Conservation (phyloP, 2,329 filamentous ascomycete genomes). For the Verticillium klebahnii region DNA sequence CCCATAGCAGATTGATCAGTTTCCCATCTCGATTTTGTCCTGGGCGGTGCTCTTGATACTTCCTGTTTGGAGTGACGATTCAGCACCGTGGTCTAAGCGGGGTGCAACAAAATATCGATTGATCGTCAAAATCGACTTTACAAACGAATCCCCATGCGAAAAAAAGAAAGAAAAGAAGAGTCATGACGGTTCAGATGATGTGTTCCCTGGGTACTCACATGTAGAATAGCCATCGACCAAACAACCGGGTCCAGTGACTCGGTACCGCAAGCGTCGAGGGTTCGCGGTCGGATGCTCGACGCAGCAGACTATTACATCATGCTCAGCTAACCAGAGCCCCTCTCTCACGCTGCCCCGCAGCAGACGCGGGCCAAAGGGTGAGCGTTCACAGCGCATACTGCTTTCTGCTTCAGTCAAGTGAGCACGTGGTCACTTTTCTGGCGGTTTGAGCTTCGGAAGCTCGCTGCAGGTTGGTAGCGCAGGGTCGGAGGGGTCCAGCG, state of each 20-base stretch:
- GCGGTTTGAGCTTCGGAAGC: neutral
- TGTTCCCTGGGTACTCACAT: neutral
- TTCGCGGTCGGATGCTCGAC: neutral
- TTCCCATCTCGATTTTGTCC: neutral
- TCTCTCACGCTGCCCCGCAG: neutral
- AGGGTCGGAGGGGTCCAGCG: neutral
- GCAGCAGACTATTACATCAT: neutral
- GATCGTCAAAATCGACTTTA: too few species aligned
- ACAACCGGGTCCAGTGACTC: neutral
- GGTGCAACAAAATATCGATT: too few species aligned
- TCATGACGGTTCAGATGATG: too few species aligned
- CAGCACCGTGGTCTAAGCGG: neutral
- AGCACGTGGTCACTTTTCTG: neutral
- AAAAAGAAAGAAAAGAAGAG: too few species aligned
- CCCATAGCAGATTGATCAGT: neutral
- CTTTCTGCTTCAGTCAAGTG: neutral
- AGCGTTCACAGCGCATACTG: neutral
- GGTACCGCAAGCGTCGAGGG: neutral
- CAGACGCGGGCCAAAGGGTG: neutral
- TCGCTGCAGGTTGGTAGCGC: neutral
- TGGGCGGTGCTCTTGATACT: too few species aligned
- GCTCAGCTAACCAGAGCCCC: neutral
- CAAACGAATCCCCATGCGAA: too few species aligned
- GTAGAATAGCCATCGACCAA: neutral
- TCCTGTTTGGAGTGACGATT: too few species aligned